Evolutionary conservation across 495 filamentous ascomycete genomes (phyloP), one percentile per base, ranked within the genome.

Genomic region (Viridothelium virens): DNA sequence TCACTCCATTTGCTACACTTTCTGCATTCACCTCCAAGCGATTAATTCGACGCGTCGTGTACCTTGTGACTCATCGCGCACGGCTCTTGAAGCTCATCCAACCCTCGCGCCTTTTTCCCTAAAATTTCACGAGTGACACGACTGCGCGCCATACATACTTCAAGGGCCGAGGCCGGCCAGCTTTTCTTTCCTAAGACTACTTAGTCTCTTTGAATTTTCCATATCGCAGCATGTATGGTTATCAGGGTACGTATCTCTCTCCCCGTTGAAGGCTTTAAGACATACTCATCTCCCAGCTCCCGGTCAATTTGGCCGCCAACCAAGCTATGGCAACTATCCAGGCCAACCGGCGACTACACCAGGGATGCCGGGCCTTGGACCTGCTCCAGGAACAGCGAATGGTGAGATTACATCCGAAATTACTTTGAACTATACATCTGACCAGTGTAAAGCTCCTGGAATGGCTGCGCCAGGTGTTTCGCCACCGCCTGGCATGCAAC

Each of bases 401-500:
- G 53, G 53, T 59, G 53, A 59, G 36, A 34, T 36, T 31, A 59
- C 14, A 59, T 59, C 10, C 14, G 33, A 1, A 5, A 10, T 9
- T 14, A 5, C 4, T 9, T 10, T 10, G 7, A 14, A 7, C 6
- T 59, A 63, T 61, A 18, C 7, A 47, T 7, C 39, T 64, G 38
- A 65, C 63, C 33, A 63, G 86, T 85, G 79, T 77, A 79, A 84
- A 71, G 85, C 86, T 63, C 86, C 88, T 79, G 88, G 87, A 75
- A 88, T 89, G 83, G 83, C 87, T 44, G 88, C 71, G 38, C 69
- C 91, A 91, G 91, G 91, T 72, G 87, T 87, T 66, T 83, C 84
- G 72, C 85, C 88, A 68, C 86, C 90, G 67, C 90, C 91, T 66
- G 90, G 90, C 76, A 86, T 95, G 76, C 87, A 89, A 72, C 89